These are phyloP conservation scores for Candida labiduridarum DNA, from an alignment of 1,139 yeast genomes.

Conservation along the genomic window DNA sequence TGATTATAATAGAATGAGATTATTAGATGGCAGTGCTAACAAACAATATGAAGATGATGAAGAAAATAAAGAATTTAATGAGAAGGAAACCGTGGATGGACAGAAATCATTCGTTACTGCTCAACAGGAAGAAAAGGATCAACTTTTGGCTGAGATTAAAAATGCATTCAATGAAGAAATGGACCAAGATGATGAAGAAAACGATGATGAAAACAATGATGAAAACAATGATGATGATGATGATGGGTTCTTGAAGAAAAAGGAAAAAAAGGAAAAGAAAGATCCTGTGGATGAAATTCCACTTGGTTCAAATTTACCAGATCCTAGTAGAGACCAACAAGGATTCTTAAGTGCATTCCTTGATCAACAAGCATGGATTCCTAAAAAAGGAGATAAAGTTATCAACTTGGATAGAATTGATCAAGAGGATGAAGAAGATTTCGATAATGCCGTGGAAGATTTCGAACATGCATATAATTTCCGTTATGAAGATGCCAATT, in stretches of 20 bases:
- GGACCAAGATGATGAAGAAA: slow-evolving; percentile 46
- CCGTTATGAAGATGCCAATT: slow-evolving; percentile 88
- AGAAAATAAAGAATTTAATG: slow-evolving; percentile 51
- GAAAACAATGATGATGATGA: slow-evolving; percentile 43
- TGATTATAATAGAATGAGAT: slow-evolving; percentile 86
- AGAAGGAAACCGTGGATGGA: slow-evolving; percentile 51
- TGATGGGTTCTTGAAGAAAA: slow-evolving; percentile 54
- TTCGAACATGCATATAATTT: slow-evolving; percentile 94
- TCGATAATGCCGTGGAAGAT: slow-evolving; percentile 88
- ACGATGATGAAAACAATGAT: slow-evolving; percentile 47
- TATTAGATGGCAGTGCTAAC: slow-evolving; percentile 52
- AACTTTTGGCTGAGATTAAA: slow-evolving; percentile 74
- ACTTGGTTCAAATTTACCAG: slow-evolving; percentile 50
- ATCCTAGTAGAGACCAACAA: slow-evolving; percentile 66
- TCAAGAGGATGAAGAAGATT: slow-evolving; percentile 77
- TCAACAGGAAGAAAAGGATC: slow-evolving; percentile 73
- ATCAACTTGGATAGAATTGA: slow-evolving; percentile 58
- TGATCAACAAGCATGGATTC: slow-evolving; percentile 86
- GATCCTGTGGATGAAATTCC: slow-evolving; percentile 14
- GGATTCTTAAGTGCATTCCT: slow-evolving; percentile 75
- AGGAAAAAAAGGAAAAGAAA: slow-evolving; percentile 32
- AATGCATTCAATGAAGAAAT: slow-evolving; percentile 58
- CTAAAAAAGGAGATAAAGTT: slow-evolving; percentile 56
- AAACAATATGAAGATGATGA: no score
- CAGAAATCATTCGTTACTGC: slow-evolving; percentile 72